Evolutionary conservation across 192 early-diverging fungal genomes (phyloP), one percentile per base, ranked within the genome.

Genomic region (Mortierella antarctica): DNA sequence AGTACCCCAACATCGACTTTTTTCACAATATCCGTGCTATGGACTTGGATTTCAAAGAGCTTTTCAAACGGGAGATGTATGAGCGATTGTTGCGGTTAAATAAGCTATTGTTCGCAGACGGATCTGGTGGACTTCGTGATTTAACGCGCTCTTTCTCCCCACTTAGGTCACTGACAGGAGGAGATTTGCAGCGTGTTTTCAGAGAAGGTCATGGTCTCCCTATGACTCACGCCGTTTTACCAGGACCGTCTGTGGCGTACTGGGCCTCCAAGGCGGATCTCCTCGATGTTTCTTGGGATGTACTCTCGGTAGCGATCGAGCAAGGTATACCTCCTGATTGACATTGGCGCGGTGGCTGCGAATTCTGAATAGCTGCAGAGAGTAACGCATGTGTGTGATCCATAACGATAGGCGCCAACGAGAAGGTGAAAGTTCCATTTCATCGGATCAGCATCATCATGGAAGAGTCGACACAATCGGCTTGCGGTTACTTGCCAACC

Each of bases 61-160:
- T 83, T 2, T 83, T 68, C 55, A 66, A 62, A 14, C 57, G 73
- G 17, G 82, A 83, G 55, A 77, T 83, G 82, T 83, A 76, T 31
- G 31, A 31, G 31, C 31, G 31, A 31, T 3, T 31, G 31, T 31
- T 3, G 31, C 31, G 31, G 31, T 31, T 31, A 31, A 31, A 31
- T 3, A 31, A 31, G 31, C 31, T 31, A 31, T 31, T 31, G 31
- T 31, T 31, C 31, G 31, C 31, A 31, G 31, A 31, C 3, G 31
- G 3, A 31, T 31, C 31, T 31, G 31, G 31, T 31, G 31, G 3
- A 3, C 31, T n/a, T n/a, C n/a, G n/a, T n/a, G n/a, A n/a, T n/a
- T n/a, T 31, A 31, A 48, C 40, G 13, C 23, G 23, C 10, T 18
- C 15, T 46, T 48, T 31, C 18, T 49, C 6, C 45, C 21, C 2